A percentile compares a stretch with the other conserved stretches of the same genome.
Conservation (phyloP, 331 rosid species). For the Quercus lobata region DNA sequence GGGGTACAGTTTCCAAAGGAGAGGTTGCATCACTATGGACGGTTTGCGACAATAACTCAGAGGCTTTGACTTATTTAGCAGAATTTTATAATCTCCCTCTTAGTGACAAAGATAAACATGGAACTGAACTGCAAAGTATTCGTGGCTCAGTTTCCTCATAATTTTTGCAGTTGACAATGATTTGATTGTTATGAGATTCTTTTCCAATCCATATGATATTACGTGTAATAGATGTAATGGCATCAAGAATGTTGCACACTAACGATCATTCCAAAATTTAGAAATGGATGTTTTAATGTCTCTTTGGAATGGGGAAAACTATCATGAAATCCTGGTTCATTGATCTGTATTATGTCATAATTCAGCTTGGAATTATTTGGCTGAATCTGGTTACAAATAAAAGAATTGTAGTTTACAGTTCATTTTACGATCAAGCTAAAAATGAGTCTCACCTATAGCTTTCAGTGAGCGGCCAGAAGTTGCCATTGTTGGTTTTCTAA, state of each 20-base stretch:
- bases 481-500: no score
- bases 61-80: constrained; percentile 67
- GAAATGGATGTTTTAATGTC: background rate
- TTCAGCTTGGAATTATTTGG: background rate
- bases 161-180: background rate
- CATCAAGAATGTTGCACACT: background rate
- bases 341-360: background rate
- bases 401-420: background rate
- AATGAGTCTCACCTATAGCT: background rate
- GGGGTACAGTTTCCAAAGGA: constrained; percentile 77
- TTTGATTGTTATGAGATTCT: background rate
- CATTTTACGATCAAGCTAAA: background rate
- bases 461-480: no score
- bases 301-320: background rate
- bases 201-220: background rate
- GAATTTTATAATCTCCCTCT: constrained; percentile 54
- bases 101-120: constrained; percentile 16
- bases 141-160: constrained; percentile 11
- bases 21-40: constrained; percentile 82
- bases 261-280: background rate
- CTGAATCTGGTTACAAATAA: background rate
- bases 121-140: constrained; percentile 21
- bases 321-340: background rate
- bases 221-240: background rate
- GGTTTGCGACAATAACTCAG: constrained; percentile 70